Base-by-base conservation (phyloP, 257 asterid species). In the Mentha longifolia region DNA sequence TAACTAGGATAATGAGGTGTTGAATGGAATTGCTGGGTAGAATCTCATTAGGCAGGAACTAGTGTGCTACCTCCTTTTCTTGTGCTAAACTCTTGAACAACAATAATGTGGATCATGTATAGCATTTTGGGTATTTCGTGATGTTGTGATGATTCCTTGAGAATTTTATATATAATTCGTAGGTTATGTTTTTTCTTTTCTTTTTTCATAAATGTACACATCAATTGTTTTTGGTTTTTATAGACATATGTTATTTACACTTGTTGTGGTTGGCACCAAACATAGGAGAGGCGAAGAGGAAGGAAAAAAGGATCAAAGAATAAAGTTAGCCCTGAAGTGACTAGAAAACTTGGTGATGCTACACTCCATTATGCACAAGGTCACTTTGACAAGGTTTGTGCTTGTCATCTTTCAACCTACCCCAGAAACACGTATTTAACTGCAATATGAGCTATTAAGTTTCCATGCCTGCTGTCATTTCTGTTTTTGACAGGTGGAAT, bases 261-360 rank as follows among this genome's bases (percentile, higher is more conserved):
- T 13, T 69, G 35, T 22, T 46, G 20, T 37, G 55, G 19, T 80
- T 67, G 74, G 49, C 50, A 65, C 70, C 73, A 15, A 49, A 67
- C 78, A 28, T 78, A 84, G 94, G 45, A 65, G 61, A 88, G 82
- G 77, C 74, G 70, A 71, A 82, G 79, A 62, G 98, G 98, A 25
- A 79, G 96, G 73, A 80, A 78, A 59, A 92, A 82, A 82, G 97
- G 97, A 67, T 79, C 92, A 74, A 85, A 49, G 77, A 86, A 71
- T 43, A 92, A 86, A 80, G 77, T 33, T 54, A 79, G 77, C 65
- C 81, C 98, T 47, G 94, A 88, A 67, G 82, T 87, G 74, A 77
- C 85, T 42, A 79, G 80, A 77, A 89, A 86, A 77, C 95, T 89
- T 79, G 98, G 97, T 65, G 92, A 88, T 61, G 97, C 97, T 35